Evolutionary conservation across 768 basidiomycete species (phyloP).

Genomic region (Russula griseocarnosa): DNA sequence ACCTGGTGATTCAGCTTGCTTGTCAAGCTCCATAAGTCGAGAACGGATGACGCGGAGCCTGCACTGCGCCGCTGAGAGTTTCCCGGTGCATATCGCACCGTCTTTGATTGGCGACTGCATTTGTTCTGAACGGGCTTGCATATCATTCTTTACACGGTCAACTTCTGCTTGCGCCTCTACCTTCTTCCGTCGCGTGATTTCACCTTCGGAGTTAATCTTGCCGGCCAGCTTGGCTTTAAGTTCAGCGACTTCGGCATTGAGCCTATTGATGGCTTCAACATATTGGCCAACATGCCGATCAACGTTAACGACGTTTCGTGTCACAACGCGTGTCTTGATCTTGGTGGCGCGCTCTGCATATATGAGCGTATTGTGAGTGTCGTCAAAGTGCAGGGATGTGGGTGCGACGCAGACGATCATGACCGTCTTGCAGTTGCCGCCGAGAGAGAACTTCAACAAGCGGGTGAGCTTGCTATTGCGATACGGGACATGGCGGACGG

Average conservation of each 20-base stretch:
- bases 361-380: conserved; percentile 96
- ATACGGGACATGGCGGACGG: conserved; percentile 88
- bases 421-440: conserved; percentile 98
- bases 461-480: conserved; percentile 98
- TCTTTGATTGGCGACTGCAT: conserved; percentile 67
- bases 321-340: conserved; percentile 97
- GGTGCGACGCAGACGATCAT: conserved; percentile 99
- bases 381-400: conserved; percentile 93
- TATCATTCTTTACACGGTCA: conserved; percentile 67
- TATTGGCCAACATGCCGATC: conserved; percentile 94
- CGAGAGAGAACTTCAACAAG: conserved; percentile 93
- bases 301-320: conserved; percentile 91
- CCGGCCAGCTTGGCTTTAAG: conserved; percentile 83
- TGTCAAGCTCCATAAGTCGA: conserved; percentile 57
- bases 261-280: conserved; percentile 87
- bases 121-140: conserved; percentile 67
- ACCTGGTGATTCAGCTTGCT: conserved; percentile 37
- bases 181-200: conserved; percentile 61
- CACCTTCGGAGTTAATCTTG: conserved; percentile 58
- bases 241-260: conserved; percentile 77
- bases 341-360: conserved; percentile 98
- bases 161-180: conserved; percentile 70
- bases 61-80: conserved; percentile 62
- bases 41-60: conserved; percentile 61
- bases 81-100: conserved; percentile 70